These are phyloP conservation scores for Beauveria asiatica DNA, from an alignment of 2,329 filamentous ascomycete species.

Conservation along the genomic window DNA sequence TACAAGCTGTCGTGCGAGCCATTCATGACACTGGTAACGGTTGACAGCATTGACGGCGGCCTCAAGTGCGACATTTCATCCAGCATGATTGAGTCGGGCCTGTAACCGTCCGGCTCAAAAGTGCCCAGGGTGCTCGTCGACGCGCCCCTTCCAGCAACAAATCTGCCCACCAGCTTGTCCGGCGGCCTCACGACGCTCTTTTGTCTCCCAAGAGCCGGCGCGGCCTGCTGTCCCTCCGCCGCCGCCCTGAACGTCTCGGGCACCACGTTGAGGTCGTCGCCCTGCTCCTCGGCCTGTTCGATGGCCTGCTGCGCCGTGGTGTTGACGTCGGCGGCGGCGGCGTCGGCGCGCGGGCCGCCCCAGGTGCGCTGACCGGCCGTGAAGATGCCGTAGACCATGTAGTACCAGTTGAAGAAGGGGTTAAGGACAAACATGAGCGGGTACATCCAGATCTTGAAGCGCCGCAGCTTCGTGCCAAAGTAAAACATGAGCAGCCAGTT, in stretches of 20 bases:
- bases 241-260: slow-evolving; percentile 64
- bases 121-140: too few species aligned
- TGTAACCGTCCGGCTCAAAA: too few species aligned
- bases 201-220: too few species aligned
- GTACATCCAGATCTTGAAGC: slow-evolving; percentile 93
- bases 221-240: too few species aligned
- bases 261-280: slow-evolving; percentile 84
- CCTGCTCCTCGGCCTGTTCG: slow-evolving; percentile 66
- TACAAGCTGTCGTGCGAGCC: too few species aligned
- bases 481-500: slow-evolving; percentile 97
- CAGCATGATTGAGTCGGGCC: too few species aligned
- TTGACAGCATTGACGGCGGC: too few species aligned
- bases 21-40: too few species aligned
- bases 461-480: slow-evolving; percentile 76
- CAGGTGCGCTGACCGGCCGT: slow-evolving; percentile 91
- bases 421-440: slow-evolving; percentile 93
- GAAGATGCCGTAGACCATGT: slow-evolving; percentile 96
- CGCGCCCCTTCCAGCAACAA: too few species aligned
- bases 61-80: too few species aligned
- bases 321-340: slow-evolving; percentile 65
- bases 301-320: slow-evolving; percentile 76
- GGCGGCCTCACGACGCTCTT: too few species aligned
- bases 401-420: slow-evolving; percentile 96
- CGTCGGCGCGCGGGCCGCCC: slow-evolving; percentile 88
- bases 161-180: too few species aligned